Evolutionary conservation across 345 rosid genomes (phyloP).

Genomic region (Litchi chinensis): DNA sequence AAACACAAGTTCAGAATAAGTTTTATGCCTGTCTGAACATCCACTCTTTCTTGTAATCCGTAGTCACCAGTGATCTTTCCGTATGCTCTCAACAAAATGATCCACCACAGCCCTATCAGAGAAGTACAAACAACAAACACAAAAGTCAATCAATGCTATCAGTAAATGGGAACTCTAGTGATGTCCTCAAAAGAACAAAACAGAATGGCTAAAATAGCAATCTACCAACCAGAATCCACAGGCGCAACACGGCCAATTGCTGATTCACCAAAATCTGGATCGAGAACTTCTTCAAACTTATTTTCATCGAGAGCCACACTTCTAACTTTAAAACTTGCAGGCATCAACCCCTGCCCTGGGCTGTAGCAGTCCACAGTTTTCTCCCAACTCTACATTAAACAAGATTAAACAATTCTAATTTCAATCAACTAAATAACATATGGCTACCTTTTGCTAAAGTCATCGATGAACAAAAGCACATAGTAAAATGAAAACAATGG

Average conservation of each 20-base stretch:
- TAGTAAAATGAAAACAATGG: conserved; percentile 1
- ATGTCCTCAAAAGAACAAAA: background rate
- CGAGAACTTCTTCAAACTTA: conserved; percentile 73
- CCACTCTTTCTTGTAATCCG: conserved; percentile 80
- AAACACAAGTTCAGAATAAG: conserved; percentile 73
- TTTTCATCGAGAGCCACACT: conserved; percentile 64
- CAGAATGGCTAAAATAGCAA: conserved; percentile 2
- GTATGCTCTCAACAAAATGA: conserved; percentile 79
- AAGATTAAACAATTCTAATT: background rate
- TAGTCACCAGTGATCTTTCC: conserved; percentile 86
- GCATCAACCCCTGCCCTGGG: conserved; percentile 94
- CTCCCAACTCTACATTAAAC: conserved; percentile 76
- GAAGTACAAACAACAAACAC: conserved; percentile 10
- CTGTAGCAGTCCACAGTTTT: conserved; percentile 93
- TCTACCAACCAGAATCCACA: conserved; percentile 76
- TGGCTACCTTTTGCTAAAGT: background rate
- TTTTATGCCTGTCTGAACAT: conserved; percentile 86
- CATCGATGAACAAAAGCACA: background rate
- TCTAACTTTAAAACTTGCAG: conserved; percentile 90
- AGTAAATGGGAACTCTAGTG: background rate
- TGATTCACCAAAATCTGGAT: conserved; percentile 94
- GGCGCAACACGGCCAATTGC: conserved; percentile 97
- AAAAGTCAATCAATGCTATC: background rate
- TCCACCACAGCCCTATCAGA: conserved; percentile 85
- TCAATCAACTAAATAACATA: background rate